Base-by-base conservation (phyloP, 306 rosid genomes). In the Vigna hirtella region DNA sequence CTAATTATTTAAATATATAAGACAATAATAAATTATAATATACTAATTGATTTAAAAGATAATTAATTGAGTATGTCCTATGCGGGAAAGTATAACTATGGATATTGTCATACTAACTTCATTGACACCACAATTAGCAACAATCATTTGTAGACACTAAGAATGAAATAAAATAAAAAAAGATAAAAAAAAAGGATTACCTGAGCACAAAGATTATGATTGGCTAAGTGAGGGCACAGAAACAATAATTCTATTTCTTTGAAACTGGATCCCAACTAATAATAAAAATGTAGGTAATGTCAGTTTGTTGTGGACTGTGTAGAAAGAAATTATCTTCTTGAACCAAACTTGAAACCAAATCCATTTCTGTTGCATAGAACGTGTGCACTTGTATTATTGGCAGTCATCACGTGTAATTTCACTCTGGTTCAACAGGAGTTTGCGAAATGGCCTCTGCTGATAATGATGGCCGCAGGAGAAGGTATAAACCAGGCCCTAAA, bases 401-500 rank as follows among this genome's bases (percentile, higher is more conserved):
- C 43, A 7, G 77, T 59, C 20, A 24, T 51, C 20, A 12, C 20
- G 18, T 52, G 55, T n/a, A 34, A 10, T 5, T 48, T 69, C 69
- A 85, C 79, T 90, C 77, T 40, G 88, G 86, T 22, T 92, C 87
- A 3, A 77, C 45, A 10, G 86, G 72, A 75, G 65, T 59, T 62
- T 72, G 78, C 8, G 92, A 78, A 12, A 55, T 28, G 48, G 87
- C 83, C 18, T 34, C 66, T 2, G 87, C 55, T 55, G 90, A 73
- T 16, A 82, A 70, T 4, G 94, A 80, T 0, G 98, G 95, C 71
- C 98, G 85, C 13, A 92, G 76, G 79, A 89, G 59, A 50, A 88
- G 83, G 79, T 95, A 92, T 76, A 95, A 66, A 78, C 93, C 77
- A 43, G 98, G 98, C 56, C 98, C 98, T 32, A 95, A 11, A 51